Percentiles rank a stretch among this genome's conserved stretches.
Evolutionary conservation across 1,139 yeast species (phyloP).

Genomic region (Magnusiomyces ingens): DNA sequence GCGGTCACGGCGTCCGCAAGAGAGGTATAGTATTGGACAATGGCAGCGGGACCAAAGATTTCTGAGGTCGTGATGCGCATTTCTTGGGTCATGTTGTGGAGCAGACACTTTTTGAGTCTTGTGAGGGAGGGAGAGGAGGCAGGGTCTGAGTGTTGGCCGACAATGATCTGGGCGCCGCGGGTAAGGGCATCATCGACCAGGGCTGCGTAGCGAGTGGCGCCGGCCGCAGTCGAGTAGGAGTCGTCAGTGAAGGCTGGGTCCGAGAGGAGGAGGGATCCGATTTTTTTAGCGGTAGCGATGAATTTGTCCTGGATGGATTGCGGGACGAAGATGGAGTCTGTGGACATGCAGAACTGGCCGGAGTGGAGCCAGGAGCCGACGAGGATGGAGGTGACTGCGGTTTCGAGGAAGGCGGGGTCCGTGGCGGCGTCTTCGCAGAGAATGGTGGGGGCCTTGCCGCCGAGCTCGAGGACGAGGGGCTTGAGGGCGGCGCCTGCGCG

Average conservation of each 20-base stretch:
- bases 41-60: slow-evolving; percentile 46
- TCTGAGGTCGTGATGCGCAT: slow-evolving; percentile 37
- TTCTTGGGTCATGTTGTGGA: slow-evolving; percentile 34
- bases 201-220: slow-evolving; percentile 27
- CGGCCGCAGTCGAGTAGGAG: slow-evolving; percentile 31
- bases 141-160: slow-evolving; percentile 19
- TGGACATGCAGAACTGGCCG: slow-evolving; percentile 85
- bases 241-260: too few relatives aligned
- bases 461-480: slow-evolving; percentile 80
- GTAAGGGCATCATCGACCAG: slow-evolving; percentile 40
- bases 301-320: slow-evolving; percentile 56
- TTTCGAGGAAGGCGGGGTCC: background rate
- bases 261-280: slow-evolving; percentile 9
- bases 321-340: slow-evolving; percentile 67
- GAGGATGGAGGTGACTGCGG: slow-evolving; percentile 41
- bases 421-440: slow-evolving; percentile 73
- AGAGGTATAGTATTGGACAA: slow-evolving; percentile 33
- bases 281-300: slow-evolving; percentile 33
- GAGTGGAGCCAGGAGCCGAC: slow-evolving; percentile 76
- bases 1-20: slow-evolving; percentile 27
- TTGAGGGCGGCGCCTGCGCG: slow-evolving; percentile 58
- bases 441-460: slow-evolving; percentile 81
- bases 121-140: background rate
- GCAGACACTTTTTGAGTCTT: slow-evolving; percentile 5
- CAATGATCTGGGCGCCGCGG: slow-evolving; percentile 39